phyloP scores from a whole-genome alignment of 176 grass and related monocot genomes.

The Thinopyrum elongatum region DNA sequence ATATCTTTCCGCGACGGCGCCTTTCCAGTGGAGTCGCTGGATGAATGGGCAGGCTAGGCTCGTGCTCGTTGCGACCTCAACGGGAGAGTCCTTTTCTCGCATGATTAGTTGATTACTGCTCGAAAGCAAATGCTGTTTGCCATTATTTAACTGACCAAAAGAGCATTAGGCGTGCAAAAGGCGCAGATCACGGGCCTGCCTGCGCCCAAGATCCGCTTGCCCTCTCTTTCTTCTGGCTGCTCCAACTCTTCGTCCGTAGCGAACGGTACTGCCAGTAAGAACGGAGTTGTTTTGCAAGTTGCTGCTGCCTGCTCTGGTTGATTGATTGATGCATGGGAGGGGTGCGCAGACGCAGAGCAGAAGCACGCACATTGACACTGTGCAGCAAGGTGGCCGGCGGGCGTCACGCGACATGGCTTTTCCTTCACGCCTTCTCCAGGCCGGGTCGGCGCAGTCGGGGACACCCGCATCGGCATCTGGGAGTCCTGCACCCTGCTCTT shows the following conservation, averaged over 20 bases:
- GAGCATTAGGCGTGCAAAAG: not conserved
- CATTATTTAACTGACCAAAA: not conserved
- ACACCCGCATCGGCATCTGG: too few relatives aligned
- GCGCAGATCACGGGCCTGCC: not conserved
- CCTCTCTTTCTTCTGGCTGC: too few relatives aligned
- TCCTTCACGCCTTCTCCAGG: too few relatives aligned
- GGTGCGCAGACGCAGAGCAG: too few relatives aligned
- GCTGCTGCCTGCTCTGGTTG: too few relatives aligned
- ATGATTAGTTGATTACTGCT: slow-evolving; percentile 8
- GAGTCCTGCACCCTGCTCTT: too few relatives aligned
- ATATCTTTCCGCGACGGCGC: not conserved
- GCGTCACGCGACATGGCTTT: too few relatives aligned
- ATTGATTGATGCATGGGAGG: too few relatives aligned
- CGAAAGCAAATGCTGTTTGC: not conserved
- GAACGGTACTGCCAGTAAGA: not conserved
- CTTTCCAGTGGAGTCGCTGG: not conserved
- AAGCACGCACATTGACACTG: too few relatives aligned
- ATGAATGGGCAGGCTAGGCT: not conserved
- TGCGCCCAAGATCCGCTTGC: not conserved
- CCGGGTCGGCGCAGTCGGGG: too few relatives aligned
- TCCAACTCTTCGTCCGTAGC: not conserved
- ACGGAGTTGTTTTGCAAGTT: too few relatives aligned
- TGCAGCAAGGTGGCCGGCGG: too few relatives aligned
- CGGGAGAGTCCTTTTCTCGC: not conserved
- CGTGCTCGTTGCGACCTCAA: not conserved